Percentiles rank a stretch among this genome's conserved stretches.
Evolutionary conservation across 2,329 filamentous ascomycete genomes (phyloP).

Genomic region (Ascochyta fabae): DNA sequence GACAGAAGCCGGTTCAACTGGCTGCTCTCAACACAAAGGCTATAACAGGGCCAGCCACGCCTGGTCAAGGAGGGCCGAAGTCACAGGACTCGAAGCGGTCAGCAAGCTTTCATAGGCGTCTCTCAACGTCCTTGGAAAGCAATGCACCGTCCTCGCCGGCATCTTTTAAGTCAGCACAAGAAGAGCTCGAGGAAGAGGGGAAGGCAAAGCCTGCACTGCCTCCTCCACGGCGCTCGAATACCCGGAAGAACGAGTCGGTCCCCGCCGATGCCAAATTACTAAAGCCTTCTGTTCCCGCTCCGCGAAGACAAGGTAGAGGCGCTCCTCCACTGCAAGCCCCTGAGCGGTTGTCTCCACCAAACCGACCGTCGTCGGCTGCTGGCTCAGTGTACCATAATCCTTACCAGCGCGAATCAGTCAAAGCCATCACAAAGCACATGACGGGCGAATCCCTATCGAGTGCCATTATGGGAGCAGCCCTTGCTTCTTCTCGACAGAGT

Average conservation of each 20-base stretch:
- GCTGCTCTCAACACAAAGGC: conserved; percentile 27
- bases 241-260: conserved; percentile 18
- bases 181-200: conserved; percentile 39
- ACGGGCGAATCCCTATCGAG: conserved; percentile 71
- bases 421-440: conserved; percentile 55
- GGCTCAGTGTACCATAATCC: conserved; percentile 48
- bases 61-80: conserved; percentile 24
- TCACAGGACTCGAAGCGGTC: conserved; percentile 35
- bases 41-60: conserved; percentile 26
- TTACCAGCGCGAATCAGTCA: conserved; percentile 47
- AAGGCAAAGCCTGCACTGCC: conserved; percentile 43
- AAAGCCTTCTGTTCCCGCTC: conserved; percentile 9
- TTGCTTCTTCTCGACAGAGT: conserved; percentile 67
- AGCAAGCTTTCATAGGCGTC: conserved; percentile 23
- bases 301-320: conserved; percentile 14
- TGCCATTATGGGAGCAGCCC: conserved; percentile 76
- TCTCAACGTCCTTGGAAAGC: conserved; percentile 38
- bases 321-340: conserved; percentile 29
- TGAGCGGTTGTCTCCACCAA: conserved; percentile 30
- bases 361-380: conserved; percentile 31
- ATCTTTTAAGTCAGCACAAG: conserved; percentile 46
- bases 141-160: conserved; percentile 39
- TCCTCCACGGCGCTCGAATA: conserved; percentile 44
- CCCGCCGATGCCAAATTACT: conserved; percentile 11
- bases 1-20: conserved; percentile 36